A percentile compares a stretch with the other conserved stretches of the same genome.
Evolutionary conservation across 768 basidiomycete species (phyloP).

Genomic region (Royoungia palumana): DNA sequence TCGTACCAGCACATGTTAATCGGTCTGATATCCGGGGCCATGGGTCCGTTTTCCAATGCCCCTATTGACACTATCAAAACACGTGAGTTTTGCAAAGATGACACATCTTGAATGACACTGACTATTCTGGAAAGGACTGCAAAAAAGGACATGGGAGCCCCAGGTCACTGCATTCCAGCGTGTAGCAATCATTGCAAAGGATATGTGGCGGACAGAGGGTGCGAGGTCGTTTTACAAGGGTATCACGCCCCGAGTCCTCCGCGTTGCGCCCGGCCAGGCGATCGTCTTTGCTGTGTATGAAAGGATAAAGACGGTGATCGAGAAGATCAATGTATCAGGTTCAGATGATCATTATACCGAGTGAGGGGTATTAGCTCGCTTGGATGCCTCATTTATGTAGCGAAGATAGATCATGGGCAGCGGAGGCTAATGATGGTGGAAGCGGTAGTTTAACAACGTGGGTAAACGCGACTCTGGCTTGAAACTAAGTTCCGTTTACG

Average conservation of each 20-base stretch:
- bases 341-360: constrained; percentile 71
- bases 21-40: constrained; percentile 93
- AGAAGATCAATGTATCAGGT: constrained; percentile 55
- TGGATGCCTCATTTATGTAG: too few relatives aligned
- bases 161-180: constrained; percentile 79
- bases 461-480: too few relatives aligned
- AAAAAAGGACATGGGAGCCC: constrained; percentile 72
- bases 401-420: too few relatives aligned
- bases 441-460: background rate
- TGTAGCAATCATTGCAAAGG: constrained; percentile 74
- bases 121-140: constrained; percentile 54
- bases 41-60: constrained; percentile 98
- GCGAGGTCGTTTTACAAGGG: constrained; percentile 94
- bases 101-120: background rate
- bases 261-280: constrained; percentile 96
- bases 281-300: constrained; percentile 99
- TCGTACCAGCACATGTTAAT: constrained; percentile 96
- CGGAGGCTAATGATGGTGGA: too few relatives aligned
- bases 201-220: constrained; percentile 94
- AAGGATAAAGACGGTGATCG: constrained; percentile 71
- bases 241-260: constrained; percentile 92
- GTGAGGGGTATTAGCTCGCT: constrained; percentile 25
- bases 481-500: too few relatives aligned
- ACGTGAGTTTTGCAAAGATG: constrained; percentile 45
- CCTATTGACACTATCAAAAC: constrained; percentile 96